Evolutionary conservation across 768 basidiomycete species (phyloP).

Genomic region (Suillus fuscotomentosus): DNA sequence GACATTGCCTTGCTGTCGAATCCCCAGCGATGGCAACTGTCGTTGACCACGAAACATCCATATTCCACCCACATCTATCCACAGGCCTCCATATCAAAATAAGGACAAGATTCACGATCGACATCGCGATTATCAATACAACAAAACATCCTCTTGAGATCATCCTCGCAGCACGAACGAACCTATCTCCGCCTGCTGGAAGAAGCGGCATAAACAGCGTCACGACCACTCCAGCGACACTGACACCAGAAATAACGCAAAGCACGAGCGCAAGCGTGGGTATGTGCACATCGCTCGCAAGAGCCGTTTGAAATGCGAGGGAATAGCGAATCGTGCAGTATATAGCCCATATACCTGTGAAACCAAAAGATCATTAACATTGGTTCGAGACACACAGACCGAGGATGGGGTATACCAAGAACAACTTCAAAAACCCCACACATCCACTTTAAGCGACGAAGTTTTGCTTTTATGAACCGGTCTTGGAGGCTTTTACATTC

Average conservation of each 20-base stretch:
- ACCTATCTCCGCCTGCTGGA: constrained; percentile 24
- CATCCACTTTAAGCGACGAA: constrained; percentile 33
- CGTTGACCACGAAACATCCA: constrained; percentile 67
- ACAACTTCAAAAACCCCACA: constrained; percentile 29
- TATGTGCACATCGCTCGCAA: constrained; percentile 35
- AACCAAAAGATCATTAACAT: background rate
- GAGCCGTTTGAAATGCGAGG: constrained; percentile 50
- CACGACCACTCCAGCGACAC: constrained; percentile 29
- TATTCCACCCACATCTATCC: constrained; percentile 57
- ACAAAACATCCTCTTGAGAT: constrained; percentile 43
- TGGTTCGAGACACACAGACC: background rate
- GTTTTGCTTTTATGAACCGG: constrained; percentile 24
- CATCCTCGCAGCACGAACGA: constrained; percentile 9
- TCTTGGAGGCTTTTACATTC: constrained; percentile 33
- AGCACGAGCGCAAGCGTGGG: constrained; percentile 33
- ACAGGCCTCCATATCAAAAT: constrained; percentile 52
- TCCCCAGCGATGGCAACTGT: constrained; percentile 20
- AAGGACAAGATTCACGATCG: constrained; percentile 55
- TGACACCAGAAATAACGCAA: constrained; percentile 21
- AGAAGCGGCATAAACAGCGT: constrained; percentile 39
- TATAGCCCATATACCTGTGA: constrained; percentile 53
- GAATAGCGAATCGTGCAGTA: constrained; percentile 69
- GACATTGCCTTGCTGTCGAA: constrained; percentile 17
- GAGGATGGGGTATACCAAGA: constrained; percentile 31
- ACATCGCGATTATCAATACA: constrained; percentile 48